Evolutionary conservation across 768 basidiomycete species (phyloP), one percentile per base, ranked within the genome.

Genomic region (Lactarius hengduanensis): DNA sequence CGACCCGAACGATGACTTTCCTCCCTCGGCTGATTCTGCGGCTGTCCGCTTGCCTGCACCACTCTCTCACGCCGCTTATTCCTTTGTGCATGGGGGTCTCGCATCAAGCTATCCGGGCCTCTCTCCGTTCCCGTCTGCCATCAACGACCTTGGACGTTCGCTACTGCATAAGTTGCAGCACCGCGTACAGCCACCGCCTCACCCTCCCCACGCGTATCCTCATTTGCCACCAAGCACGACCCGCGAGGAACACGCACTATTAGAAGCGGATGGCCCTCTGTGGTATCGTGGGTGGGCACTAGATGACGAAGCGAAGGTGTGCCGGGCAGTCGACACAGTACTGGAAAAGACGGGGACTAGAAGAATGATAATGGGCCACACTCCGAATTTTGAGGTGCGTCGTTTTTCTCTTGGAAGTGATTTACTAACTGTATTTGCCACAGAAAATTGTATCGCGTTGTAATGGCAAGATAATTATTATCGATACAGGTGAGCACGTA

Each of bases 221-320:
- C 86, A 87, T 8, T 77, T 96, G 16, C 95, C 95, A 6, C 56
- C 71, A 72, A 85, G 79, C 45, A 79, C 91, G 6, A 89, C 89
- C 0, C 70, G 70, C 0, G 87, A 87, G 65, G 95, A 98, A 76
- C 73, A 79, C 8, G 81, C 84, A 40, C 74, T 98, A 41, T 97
- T 96, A 72, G 83, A 82, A 28, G 72, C 81, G 1, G 85, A 92
- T 53, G 96, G 96, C 0, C 94, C 95, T 4, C 76, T 96, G 55
- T 98, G 97, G 97, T 97, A 95, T 75, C 84, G 97, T 13, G 95
- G 95, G 1, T 95, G 95, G 86, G 96, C 96, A 18, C 80, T 86
- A 59, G 86, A 89, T 15, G 76, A 79, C 30, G 92, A 96, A 60
- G 83, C 83, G 63, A 79, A 80, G 59, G 85, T 84, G 4, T 99